These are phyloP conservation scores for Grosmannia clavigera DNA, from an alignment of 2,329 filamentous ascomycete species.

Conservation along the genomic window DNA sequence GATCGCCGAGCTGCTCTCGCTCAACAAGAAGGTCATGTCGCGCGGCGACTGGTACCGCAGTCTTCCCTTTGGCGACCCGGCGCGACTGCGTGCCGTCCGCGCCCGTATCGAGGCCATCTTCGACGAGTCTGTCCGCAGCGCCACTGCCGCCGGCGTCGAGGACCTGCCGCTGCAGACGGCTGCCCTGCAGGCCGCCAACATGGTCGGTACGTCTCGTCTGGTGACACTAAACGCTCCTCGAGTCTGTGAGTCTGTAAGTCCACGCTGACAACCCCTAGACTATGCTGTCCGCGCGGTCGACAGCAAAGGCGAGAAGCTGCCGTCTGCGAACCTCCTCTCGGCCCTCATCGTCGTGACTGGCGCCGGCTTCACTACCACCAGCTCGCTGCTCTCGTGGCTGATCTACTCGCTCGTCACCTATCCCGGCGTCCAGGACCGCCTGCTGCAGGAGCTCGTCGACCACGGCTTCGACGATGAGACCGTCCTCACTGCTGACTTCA, in stretches of 20 bases:
- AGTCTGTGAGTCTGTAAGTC: no score
- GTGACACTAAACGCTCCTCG: no score
- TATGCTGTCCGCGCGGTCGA: constrained; percentile 42
- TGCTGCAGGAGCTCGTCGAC: constrained; percentile 46
- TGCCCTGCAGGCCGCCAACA: constrained; percentile 33
- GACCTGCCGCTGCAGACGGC: constrained; percentile 34
- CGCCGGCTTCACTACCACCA: constrained; percentile 50
- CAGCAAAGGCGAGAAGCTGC: constrained; percentile 40
- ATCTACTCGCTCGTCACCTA: constrained; percentile 41
- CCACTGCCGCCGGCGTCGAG: constrained; percentile 23
- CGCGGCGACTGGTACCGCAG: constrained; percentile 23
- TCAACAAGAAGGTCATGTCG: constrained; percentile 47
- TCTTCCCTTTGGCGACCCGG: no score
- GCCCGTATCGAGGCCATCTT: constrained; percentile 22
- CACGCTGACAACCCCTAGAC: constrained; percentile 20
- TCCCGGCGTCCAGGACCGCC: constrained; percentile 39
- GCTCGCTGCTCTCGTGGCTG: constrained; percentile 45
- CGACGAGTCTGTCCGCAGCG: constrained; percentile 24
- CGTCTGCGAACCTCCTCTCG: constrained; percentile 25
- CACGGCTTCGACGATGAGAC: constrained; percentile 30
- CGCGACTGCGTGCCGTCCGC: no score
- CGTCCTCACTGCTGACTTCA: constrained; percentile 32
- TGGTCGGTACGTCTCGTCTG: constrained; percentile 14
- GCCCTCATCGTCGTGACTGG: constrained; percentile 38
- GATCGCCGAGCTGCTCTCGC: constrained; percentile 36